Base-by-base conservation (phyloP, 352 stramenopile genomes). In the Pythium myriotylum region DNA sequence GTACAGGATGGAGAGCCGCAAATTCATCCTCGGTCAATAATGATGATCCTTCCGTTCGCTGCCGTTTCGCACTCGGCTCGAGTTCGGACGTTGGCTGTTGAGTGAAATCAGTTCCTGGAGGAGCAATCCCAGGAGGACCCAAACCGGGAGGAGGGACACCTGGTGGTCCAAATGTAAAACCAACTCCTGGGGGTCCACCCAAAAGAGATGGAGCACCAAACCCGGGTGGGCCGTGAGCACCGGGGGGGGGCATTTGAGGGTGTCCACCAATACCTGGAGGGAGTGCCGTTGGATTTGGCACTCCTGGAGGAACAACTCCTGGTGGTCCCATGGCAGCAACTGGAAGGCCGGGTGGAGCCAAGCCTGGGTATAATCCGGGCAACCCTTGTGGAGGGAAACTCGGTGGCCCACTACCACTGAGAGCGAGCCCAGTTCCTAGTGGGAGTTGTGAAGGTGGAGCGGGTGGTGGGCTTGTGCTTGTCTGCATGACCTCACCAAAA, bases 1-100 rank as follows among this genome's bases (percentile, higher is more conserved):
- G 12, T 79, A 93, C 86, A 58, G 84, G 84, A 76, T 92, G 82
- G 47, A 81, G 57, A 8, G 70, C 69, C 23, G 82, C 84, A 64
- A 94, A 96, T 52, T 94, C 88, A 17, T 83, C 75, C 52, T 94
- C 88, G 0, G 88, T 77, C n/a, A 96, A 46, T 45, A 96, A 62
- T 1, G 74, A 82, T 2, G 69, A 60, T 0, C 59, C 76, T 49
- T 91, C 80, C 16, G 77, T 88, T 32, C 84, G 81, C 47, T 93
- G 84, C 37, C 86, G 76, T 60, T 95, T 95, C 3, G 83, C 46
- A 48, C 69, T 69, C 54, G 83, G 88, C 47, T 93, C 80, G 10
- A 62, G 26, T 9, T 59, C 54, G 19, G 75, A 81, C 46, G 53
- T 68, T 61, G 53, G 64, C 61, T 64, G 67, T 1, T 26, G 23